Evolutionary conservation across 192 early-diverging fungal species (phyloP).

Genomic region (Backusella macrospora): DNA sequence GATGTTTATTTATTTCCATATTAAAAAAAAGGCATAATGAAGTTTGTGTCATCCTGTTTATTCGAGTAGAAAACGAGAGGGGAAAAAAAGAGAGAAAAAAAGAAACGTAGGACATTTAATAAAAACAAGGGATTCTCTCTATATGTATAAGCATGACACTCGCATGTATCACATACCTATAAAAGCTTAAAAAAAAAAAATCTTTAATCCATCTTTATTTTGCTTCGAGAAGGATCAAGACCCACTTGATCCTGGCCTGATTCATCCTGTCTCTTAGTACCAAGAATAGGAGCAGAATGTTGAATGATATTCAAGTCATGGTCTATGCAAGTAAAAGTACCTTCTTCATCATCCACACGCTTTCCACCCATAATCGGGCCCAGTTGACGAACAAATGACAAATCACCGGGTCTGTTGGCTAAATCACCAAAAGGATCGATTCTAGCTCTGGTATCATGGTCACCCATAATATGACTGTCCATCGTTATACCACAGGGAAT

Average conservation of each 20-base stretch:
- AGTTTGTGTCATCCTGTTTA: background rate
- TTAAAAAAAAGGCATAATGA: background rate
- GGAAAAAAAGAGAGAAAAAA: background rate
- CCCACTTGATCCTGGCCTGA: background rate
- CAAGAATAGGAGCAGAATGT: slow-evolving; percentile 5
- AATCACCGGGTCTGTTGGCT: background rate
- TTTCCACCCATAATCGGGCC: slow-evolving; percentile 1
- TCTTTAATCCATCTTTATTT: slow-evolving; percentile 18
- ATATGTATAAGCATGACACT: background rate
- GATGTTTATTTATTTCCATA: slow-evolving; percentile 11
- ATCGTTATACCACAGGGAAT: background rate
- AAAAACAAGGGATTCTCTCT: background rate
- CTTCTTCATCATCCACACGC: background rate
- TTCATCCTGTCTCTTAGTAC: slow-evolving; percentile 4
- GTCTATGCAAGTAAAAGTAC: background rate
- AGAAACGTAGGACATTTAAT: background rate
- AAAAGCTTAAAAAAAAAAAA: no score
- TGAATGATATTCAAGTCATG: background rate
- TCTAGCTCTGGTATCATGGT: background rate
- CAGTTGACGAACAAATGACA: slow-evolving; percentile 7
- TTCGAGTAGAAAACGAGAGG: background rate
- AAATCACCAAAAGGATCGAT: slow-evolving; percentile 9
- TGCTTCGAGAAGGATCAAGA: slow-evolving; percentile 11
- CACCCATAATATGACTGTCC: background rate
- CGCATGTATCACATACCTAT: background rate